These are phyloP conservation scores for Phytophthora fragariae DNA, from an alignment of 352 stramenopile species.

Conservation along the genomic window DNA sequence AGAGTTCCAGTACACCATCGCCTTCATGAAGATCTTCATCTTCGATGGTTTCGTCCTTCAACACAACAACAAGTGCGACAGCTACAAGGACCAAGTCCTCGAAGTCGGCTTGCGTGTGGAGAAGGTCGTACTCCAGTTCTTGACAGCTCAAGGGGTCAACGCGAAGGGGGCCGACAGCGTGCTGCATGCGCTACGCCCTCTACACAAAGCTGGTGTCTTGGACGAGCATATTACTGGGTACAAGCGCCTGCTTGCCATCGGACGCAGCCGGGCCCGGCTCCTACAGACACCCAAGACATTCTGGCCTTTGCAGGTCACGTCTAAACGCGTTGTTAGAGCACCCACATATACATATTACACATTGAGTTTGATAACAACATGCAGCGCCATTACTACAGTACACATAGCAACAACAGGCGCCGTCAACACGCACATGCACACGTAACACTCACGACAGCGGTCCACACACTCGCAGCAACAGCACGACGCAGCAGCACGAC, in stretches of 20 bases:
- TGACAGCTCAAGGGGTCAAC: neutral
- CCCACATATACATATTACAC: too few species aligned
- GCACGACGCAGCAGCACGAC: too few species aligned
- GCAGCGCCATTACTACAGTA: too few species aligned
- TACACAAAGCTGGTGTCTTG: constrained; percentile 1
- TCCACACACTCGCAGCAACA: too few species aligned
- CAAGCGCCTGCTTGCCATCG: constrained; percentile 13
- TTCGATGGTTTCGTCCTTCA: constrained; percentile 20
- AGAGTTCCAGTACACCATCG: constrained; percentile 14
- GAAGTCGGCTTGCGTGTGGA: neutral
- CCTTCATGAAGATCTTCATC: constrained; percentile 31
- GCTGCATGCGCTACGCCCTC: constrained; percentile 2
- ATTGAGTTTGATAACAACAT: too few species aligned
- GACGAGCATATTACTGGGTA: constrained; percentile 7
- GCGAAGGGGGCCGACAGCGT: constrained; percentile 9
- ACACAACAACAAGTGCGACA: neutral
- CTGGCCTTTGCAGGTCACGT: neutral
- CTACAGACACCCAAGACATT: constrained; percentile 11
- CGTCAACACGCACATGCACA: too few species aligned
- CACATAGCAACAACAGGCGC: too few species aligned
- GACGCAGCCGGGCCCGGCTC: constrained; percentile 5
- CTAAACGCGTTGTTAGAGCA: neutral
- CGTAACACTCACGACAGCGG: too few species aligned
- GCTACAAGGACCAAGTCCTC: constrained; percentile 22
- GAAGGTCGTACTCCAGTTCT: neutral